phyloP scores from a whole-genome alignment of 352 stramenopile genomes.

The Pythium pectinolyticum region DNA sequence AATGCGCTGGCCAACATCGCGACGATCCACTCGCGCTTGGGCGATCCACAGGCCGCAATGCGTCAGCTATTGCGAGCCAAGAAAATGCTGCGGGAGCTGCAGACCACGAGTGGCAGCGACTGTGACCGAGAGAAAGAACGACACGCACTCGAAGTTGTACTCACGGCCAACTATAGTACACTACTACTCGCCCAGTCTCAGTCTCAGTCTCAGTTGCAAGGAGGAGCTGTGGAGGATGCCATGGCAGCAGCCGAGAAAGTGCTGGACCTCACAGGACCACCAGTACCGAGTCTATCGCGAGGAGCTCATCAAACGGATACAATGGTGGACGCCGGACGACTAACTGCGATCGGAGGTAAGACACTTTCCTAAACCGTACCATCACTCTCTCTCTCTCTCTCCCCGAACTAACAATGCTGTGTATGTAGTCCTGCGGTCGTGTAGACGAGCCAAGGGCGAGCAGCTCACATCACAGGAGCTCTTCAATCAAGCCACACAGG shows the following conservation, averaged over 20 bases:
- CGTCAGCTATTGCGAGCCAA: constrained; percentile 41
- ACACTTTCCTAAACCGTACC: no score
- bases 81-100: constrained; percentile 17
- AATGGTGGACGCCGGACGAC: neutral
- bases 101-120: neutral
- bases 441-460: constrained; percentile 1
- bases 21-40: constrained; percentile 33
- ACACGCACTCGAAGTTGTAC: constrained; percentile 31
- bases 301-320: neutral
- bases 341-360: constrained; percentile 10
- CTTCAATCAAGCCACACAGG: neutral
- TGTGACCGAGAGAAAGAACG: neutral
- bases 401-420: no score
- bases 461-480: neutral
- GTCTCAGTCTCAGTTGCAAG: no score
- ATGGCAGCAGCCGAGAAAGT: constrained; percentile 32
- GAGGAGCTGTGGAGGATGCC: constrained; percentile 35
- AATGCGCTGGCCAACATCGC: constrained; percentile 47
- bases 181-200: no score
- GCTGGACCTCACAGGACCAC: constrained; percentile 22
- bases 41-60: constrained; percentile 39
- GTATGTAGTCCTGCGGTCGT: constrained; percentile 15
- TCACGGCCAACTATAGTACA: constrained; percentile 48
- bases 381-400: no score
- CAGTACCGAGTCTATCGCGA: neutral